Evolutionary conservation across 2,329 filamentous ascomycete genomes (phyloP).

Genomic region (Pyrenochaeta sp.): DNA sequence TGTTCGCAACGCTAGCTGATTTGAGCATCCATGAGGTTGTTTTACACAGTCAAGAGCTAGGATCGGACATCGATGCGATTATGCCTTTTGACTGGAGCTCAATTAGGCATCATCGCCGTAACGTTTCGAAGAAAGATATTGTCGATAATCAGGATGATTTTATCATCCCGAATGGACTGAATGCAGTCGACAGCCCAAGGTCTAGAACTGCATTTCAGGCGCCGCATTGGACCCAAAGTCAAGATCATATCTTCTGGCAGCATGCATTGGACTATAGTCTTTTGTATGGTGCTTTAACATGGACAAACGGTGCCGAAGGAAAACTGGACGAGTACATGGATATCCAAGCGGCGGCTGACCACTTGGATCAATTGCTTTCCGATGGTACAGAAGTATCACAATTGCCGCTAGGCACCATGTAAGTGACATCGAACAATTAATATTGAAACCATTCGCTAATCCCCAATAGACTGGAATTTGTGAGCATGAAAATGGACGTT

Average conservation of each 20-base stretch:
- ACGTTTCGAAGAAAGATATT: constrained; percentile 1
- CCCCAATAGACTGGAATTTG: constrained; percentile 28
- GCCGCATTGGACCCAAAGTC: constrained; percentile 3
- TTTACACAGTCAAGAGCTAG: constrained; percentile 14
- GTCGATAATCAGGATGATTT: constrained; percentile 35
- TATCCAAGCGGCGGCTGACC: constrained; percentile 16
- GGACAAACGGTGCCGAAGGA: neutral
- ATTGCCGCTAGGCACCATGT: constrained; percentile 30
- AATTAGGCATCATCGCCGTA: constrained; percentile 9
- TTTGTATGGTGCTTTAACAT: constrained; percentile 22
- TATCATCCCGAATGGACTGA: constrained; percentile 34
- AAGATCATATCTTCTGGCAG: neutral
- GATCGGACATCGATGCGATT: too few species aligned
- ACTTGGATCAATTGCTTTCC: constrained; percentile 20
- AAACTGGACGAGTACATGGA: constrained; percentile 10
- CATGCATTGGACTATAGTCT: constrained; percentile 12
- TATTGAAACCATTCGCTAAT: constrained; percentile 7
- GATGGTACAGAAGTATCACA: constrained; percentile 6
- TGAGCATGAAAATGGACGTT: constrained; percentile 21
- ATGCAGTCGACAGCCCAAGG: constrained; percentile 11
- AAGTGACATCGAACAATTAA: constrained; percentile 11
- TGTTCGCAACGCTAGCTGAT: constrained; percentile 31
- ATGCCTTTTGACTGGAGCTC: too few species aligned
- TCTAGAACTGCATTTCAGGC: constrained; percentile 13
- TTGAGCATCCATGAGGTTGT: constrained; percentile 36